A percentile compares a stretch with the other conserved stretches of the same genome.
These are phyloP conservation scores for Mycena belliarum DNA, from an alignment of 768 basidiomycete genomes.

Conservation along the genomic window DNA sequence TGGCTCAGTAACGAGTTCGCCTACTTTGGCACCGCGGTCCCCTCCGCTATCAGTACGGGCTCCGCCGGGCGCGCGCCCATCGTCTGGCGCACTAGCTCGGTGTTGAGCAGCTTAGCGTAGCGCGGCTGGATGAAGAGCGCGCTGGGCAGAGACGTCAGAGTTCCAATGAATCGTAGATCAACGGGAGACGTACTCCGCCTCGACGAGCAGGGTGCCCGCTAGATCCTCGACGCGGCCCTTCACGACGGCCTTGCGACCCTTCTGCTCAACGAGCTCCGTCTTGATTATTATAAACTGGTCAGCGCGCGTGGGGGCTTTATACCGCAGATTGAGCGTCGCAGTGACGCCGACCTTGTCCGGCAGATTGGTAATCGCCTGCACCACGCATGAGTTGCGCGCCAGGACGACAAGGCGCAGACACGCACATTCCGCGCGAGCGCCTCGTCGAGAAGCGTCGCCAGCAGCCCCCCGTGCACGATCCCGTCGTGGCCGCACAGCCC, in stretches of 20 bases:
- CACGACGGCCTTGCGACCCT: conserved; percentile 80
- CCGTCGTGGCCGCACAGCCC: conserved; percentile 93
- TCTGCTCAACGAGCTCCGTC: conserved; percentile 60
- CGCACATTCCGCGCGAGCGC: conserved; percentile 75
- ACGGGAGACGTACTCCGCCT: conserved; percentile 65
- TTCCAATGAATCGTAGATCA: background rate
- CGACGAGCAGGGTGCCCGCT: conserved; percentile 79
- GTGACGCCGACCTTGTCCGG: conserved; percentile 93
- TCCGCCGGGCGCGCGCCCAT: conserved; percentile 57
- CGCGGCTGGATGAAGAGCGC: conserved; percentile 87
- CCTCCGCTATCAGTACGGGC: background rate
- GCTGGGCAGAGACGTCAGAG: conserved; percentile 35
- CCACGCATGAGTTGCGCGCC: background rate
- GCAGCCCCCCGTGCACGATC: conserved; percentile 89
- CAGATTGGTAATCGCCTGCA: conserved; percentile 74
- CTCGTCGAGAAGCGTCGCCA: conserved; percentile 92
- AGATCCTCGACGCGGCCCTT: conserved; percentile 74
- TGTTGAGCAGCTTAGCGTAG: conserved; percentile 77
- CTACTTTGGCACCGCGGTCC: conserved; percentile 3
- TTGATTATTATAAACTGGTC: conserved; percentile 92
- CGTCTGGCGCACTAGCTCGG: conserved; percentile 55
- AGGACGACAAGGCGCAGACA: conserved; percentile 18
- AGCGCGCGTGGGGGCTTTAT: conserved; percentile 84
- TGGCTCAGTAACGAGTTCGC: no score
- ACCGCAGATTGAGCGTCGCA: conserved; percentile 78